Evolutionary conservation across 2,329 filamentous ascomycete species (phyloP).

Genomic region (Pyrenochaeta sp.): DNA sequence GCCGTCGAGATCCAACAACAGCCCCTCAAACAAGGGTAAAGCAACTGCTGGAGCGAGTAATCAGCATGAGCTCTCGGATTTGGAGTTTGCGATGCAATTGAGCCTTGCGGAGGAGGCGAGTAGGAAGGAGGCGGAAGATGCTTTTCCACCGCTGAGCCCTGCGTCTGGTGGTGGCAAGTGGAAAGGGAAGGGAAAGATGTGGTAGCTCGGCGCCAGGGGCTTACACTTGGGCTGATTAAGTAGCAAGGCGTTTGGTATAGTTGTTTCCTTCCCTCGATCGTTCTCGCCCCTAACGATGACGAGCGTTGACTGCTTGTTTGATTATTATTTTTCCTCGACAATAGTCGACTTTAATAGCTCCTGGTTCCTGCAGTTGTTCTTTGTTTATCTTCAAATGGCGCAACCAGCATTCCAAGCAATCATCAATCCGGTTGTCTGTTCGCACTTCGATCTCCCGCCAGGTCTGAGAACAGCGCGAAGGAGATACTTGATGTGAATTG

Average conservation of each 20-base stretch:
- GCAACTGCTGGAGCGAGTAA: conserved; percentile 48
- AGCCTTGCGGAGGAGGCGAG: conserved; percentile 68
- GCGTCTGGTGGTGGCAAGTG: conserved; percentile 30
- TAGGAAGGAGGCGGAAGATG: conserved; percentile 42
- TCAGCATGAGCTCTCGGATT: conserved; percentile 61
- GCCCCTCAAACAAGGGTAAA: conserved; percentile 38
- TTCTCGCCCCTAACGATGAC: not conserved
- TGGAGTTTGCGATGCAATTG: conserved; percentile 69
- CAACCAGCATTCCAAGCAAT: not conserved
- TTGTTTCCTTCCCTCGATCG: not conserved
- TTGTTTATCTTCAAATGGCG: not conserved
- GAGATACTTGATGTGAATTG: not conserved
- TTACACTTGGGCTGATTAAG: not conserved
- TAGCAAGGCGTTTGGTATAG: not conserved
- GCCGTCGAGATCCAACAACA: conserved; percentile 28
- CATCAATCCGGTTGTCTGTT: not conserved
- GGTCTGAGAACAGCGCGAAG: not conserved
- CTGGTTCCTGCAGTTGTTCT: not conserved
- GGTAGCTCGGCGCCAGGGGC: conserved; percentile 9
- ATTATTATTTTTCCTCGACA: not conserved
- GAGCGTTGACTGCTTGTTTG: not conserved
- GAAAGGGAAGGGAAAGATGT: conserved; percentile 44
- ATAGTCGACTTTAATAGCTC: not conserved
- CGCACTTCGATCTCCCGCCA: not conserved
- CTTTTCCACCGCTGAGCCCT: conserved; percentile 43